Conservation (phyloP, 305 asterid species). For the Fraxinus paxiana region DNA sequence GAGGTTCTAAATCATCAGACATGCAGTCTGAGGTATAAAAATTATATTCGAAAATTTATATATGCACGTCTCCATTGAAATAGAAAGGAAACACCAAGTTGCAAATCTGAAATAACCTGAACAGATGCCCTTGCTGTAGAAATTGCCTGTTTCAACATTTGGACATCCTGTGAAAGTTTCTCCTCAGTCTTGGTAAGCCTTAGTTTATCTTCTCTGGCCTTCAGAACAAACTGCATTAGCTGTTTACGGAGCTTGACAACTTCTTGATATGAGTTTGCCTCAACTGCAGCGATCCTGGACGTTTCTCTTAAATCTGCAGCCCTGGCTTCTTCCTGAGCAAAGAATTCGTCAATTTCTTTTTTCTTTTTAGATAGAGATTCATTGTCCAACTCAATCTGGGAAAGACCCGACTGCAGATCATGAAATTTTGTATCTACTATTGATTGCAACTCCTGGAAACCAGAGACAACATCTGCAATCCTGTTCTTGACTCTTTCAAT, state of each 20-base stretch:
- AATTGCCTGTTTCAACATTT: slow-evolving; percentile 31
- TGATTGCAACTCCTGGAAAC: slow-evolving; percentile 32
- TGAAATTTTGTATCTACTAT: slow-evolving; percentile 25
- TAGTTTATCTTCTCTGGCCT: slow-evolving; percentile 34
- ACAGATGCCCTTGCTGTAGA: slow-evolving; percentile 39
- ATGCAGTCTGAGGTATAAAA: background rate
- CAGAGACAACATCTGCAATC: slow-evolving; percentile 28
- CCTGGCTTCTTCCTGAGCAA: slow-evolving; percentile 33
- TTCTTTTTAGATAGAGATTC: slow-evolving; percentile 31
- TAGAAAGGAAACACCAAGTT: background rate
- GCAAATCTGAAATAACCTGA: slow-evolving; percentile 34
- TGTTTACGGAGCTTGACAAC: slow-evolving; percentile 34
- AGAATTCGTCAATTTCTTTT: slow-evolving; percentile 33
- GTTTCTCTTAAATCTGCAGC: slow-evolving; percentile 35
- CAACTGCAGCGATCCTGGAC: slow-evolving; percentile 36
- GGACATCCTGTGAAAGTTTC: slow-evolving; percentile 35
- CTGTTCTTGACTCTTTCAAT: slow-evolving; percentile 37
- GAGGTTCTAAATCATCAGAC: background rate
- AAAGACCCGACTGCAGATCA: slow-evolving; percentile 34
- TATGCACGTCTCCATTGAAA: background rate
- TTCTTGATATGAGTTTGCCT: slow-evolving; percentile 35
- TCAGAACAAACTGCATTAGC: slow-evolving; percentile 31
- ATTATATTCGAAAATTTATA: background rate
- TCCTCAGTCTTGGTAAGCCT: slow-evolving; percentile 40
- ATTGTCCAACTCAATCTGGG: slow-evolving; percentile 29